Base-by-base conservation (phyloP, 768 basidiomycete species). In the Lactarius hatsudake region DNA sequence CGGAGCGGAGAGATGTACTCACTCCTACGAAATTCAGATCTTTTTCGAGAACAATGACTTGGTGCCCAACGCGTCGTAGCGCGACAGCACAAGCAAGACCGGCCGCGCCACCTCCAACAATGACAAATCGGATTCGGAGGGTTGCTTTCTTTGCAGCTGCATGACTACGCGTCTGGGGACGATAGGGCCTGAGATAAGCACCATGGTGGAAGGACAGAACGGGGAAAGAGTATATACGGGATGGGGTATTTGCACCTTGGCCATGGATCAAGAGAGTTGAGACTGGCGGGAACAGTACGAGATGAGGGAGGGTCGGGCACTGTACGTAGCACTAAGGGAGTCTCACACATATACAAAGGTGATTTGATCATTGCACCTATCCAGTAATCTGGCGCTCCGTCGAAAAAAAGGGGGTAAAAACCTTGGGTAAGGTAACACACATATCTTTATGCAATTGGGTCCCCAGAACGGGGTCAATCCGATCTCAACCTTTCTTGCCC, bases 51-150 rank as follows among this genome's bases (percentile, higher is more conserved):
- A 80, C 71, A 0, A 71, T 72, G 34, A 79, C 79, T 0, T 69
- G 66, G 69, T 81, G 80, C 18, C 80, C 80, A 8, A 74, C 76
- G 40, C 76, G 72, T 18, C 70, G 57, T 45, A 81, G 75, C 8
- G 77, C 74, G 63, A 75, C 74, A 1, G 79, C 79, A 13, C 74
- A 71, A 18, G 75, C 65, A n/a, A 80, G 78, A 55, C 80, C 80
- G 10, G 75, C 73, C 23, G 76, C 62, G 59, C 74, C 77, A 28
- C 74, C 76, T 20, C 79, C 79, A 42, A 79, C 60, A 34, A 80
- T 53, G 38, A 79, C 32, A 70, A 80, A 77, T 23, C 74, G 72
- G 34, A 78, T 67, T 3, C 64, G 63, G 9, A 77, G 58, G 8
- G 68, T 1, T 36, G 70, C 69, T 15, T 69, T 69, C 32, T 62